Conservation (phyloP, 73 alveolate species). For the Paramecium primaurelia region DNA sequence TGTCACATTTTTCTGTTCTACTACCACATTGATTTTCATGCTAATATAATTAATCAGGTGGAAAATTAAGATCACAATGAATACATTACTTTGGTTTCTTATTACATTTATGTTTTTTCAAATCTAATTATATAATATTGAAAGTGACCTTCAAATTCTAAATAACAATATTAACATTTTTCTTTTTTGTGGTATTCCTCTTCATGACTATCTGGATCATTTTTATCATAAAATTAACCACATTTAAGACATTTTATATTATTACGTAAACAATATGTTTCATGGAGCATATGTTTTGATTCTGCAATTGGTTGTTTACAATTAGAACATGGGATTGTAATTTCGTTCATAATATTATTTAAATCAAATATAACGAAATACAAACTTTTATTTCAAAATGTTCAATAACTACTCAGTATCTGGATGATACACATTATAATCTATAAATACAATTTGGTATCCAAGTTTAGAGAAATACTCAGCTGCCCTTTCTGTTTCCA, state of each 20-base stretch:
- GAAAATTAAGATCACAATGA: background rate
- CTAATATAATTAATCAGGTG: background rate
- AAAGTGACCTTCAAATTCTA: background rate
- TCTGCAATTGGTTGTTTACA: background rate
- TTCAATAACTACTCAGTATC: background rate
- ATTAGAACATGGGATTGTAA: background rate
- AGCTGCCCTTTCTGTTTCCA: background rate
- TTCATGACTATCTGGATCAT: constrained; percentile 26
- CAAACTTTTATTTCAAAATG: constrained; percentile 13
- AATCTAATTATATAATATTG: background rate
- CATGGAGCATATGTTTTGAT: constrained; percentile 18
- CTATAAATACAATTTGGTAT: background rate
- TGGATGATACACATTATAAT: background rate
- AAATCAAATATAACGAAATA: constrained; percentile 31
- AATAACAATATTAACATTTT: background rate
- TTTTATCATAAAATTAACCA: constrained; percentile 21
- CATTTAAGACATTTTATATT: background rate
- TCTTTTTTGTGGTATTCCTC: constrained; percentile 3
- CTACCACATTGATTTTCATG: constrained; percentile 39
- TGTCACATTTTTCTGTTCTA: background rate
- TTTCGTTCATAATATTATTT: background rate
- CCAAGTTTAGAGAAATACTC: background rate
- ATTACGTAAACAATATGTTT: background rate
- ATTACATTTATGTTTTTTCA: background rate
- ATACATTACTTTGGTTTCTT: background rate